Evolutionary conservation across 305 asterid genomes (phyloP).

Genomic region (Fraxinus xanthoxyloides): DNA sequence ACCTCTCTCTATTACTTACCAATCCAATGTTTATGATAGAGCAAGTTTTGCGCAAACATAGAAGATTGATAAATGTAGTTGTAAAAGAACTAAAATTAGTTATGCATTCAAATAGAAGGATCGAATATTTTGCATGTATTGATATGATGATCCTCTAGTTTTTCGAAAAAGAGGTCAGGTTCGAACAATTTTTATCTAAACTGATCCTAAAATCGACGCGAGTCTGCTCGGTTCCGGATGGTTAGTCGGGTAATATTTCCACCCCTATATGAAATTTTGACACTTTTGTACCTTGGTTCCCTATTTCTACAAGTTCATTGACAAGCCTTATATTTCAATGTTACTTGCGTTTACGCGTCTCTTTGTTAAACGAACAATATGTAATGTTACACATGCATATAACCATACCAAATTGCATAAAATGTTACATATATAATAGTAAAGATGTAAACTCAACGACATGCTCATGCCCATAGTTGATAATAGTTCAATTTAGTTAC

Average conservation of each 20-base stretch:
- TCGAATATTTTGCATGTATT: not conserved
- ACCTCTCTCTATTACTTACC: conserved; percentile 23
- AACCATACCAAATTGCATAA: not conserved
- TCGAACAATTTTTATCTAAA: too few relatives aligned
- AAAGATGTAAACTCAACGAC: not conserved
- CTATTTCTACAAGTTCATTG: not conserved
- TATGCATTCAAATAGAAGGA: not conserved
- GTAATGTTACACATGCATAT: not conserved
- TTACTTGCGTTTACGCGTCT: not conserved
- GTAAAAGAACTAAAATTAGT: not conserved
- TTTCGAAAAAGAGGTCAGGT: not conserved
- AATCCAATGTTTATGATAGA: not conserved
- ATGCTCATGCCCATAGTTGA: not conserved
- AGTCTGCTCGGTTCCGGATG: not conserved
- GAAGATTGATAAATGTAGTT: not conserved
- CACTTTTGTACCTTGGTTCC: not conserved
- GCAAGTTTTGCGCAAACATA: too few relatives aligned
- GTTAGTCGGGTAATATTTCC: not conserved
- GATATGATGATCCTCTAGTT: not conserved
- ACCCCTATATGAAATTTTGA: not conserved
- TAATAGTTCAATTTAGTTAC: not conserved
- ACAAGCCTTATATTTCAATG: not conserved
- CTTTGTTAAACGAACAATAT: not conserved
- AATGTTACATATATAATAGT: not conserved
- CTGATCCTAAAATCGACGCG: not conserved